phyloP scores from a whole-genome alignment of 352 stramenopile genomes.

The Phytophthora crassamura region DNA sequence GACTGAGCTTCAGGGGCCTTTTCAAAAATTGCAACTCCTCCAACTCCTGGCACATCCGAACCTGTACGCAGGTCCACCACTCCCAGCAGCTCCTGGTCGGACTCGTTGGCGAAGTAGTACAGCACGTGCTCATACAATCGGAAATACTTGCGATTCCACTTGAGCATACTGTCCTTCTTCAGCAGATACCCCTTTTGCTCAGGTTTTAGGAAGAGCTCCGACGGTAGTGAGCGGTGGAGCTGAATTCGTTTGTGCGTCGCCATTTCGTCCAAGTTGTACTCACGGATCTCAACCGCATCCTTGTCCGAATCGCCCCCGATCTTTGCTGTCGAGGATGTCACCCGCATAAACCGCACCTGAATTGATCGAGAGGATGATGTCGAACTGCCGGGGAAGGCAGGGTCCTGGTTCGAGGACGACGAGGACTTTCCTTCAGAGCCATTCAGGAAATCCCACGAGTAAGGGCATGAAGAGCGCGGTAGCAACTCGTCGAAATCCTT shows the following conservation, averaged over 20 bases:
- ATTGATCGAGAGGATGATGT: constrained; percentile 70
- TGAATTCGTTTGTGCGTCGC: constrained; percentile 81
- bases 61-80: constrained; percentile 83
- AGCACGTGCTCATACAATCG: constrained; percentile 89
- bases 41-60: constrained; percentile 71
- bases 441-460: constrained; percentile 88
- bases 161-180: constrained; percentile 90
- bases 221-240: constrained; percentile 82
- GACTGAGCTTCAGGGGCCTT: constrained; percentile 62
- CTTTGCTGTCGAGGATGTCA: constrained; percentile 76
- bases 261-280: constrained; percentile 92
- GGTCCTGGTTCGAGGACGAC: constrained; percentile 65
- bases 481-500: constrained; percentile 81
- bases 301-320: constrained; percentile 65
- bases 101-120: constrained; percentile 90
- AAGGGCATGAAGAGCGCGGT: constrained; percentile 77
- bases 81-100: constrained; percentile 83
- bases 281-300: constrained; percentile 82
- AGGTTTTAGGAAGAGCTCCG: constrained; percentile 78
- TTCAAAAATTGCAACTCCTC: constrained; percentile 85
- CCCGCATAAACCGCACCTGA: constrained; percentile 89
- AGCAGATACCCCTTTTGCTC: constrained; percentile 84
- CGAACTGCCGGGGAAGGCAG: constrained; percentile 62
- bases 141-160: constrained; percentile 92
- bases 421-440: constrained; percentile 68